phyloP scores from a whole-genome alignment of 2,329 filamentous ascomycete genomes.

The Aspergillus amoenus region DNA sequence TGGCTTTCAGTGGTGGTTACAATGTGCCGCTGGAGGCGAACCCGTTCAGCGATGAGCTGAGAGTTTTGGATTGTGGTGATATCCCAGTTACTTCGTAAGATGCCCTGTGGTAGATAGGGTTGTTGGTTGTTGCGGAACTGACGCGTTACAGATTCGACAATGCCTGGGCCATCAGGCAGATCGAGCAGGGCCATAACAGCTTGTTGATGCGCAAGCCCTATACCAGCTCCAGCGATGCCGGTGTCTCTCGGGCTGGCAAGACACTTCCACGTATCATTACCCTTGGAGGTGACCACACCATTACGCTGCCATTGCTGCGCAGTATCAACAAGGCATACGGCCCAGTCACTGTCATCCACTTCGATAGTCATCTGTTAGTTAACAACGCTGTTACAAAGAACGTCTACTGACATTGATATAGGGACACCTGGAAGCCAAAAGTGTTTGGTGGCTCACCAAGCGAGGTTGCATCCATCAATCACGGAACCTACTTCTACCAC shows the following conservation, averaged over 20 bases:
- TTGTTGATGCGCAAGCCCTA: conserved; percentile 69
- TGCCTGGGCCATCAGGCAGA: conserved; percentile 75
- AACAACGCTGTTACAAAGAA: not conserved
- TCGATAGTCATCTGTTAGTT: conserved; percentile 59
- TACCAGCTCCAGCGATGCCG: conserved; percentile 65
- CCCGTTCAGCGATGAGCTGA: conserved; percentile 79
- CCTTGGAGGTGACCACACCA: conserved; percentile 53
- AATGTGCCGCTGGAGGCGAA: conserved; percentile 79
- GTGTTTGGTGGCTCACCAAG: conserved; percentile 81
- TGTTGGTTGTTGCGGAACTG: not conserved
- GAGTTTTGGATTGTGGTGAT: conserved; percentile 78
- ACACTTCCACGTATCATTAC: conserved; percentile 81
- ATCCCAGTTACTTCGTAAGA: conserved; percentile 79
- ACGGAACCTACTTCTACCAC: conserved; percentile 88
- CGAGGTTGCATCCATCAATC: conserved; percentile 74
- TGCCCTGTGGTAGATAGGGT: not conserved
- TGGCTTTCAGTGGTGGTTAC: conserved; percentile 72
- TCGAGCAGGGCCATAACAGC: conserved; percentile 78
- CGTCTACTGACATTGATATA: conserved; percentile 11
- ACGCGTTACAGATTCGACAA: conserved; percentile 68
- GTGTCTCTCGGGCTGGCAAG: conserved; percentile 69
- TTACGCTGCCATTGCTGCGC: conserved; percentile 52
- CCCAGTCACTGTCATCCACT: conserved; percentile 64
- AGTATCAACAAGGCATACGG: conserved; percentile 66
- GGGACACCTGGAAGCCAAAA: conserved; percentile 71